Percentiles rank a stretch among this genome's conserved stretches.
These are phyloP conservation scores for Viridothelium virens DNA, from an alignment of 495 filamentous ascomycete species.

Conservation along the genomic window DNA sequence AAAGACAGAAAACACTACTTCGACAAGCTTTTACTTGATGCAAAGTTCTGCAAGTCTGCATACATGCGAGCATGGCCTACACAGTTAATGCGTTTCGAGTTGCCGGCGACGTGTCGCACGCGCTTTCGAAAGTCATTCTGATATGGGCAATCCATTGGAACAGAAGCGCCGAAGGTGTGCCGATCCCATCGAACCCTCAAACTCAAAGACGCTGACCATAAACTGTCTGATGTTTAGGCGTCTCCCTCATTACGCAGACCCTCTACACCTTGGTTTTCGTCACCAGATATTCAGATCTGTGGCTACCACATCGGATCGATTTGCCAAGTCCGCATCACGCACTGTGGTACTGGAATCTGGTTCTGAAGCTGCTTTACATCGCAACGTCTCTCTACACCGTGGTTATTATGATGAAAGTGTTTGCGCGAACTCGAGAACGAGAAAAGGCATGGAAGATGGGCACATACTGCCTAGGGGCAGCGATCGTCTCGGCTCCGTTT, in stretches of 20 bases:
- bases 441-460: constrained; percentile 89
- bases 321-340: constrained; percentile 13
- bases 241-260: constrained; percentile 88
- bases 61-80: constrained; percentile 24
- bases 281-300: constrained; percentile 77
- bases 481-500: constrained; percentile 55
- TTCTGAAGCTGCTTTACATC: constrained; percentile 84
- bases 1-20: not conserved
- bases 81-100: constrained; percentile 65
- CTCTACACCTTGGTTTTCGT: constrained; percentile 83
- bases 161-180: constrained; percentile 72
- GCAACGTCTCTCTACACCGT: constrained; percentile 79
- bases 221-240: constrained; percentile 43
- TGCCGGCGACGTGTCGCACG: constrained; percentile 73
- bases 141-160: constrained; percentile 88
- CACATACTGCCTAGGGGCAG: constrained; percentile 52
- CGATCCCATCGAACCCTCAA: not conserved
- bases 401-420: constrained; percentile 76
- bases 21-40: not conserved
- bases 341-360: constrained; percentile 57
- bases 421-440: constrained; percentile 75
- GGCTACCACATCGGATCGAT: constrained; percentile 18
- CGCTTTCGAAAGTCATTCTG: constrained; percentile 76
- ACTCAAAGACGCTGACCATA: constrained; percentile 14
- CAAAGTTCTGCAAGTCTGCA: not conserved